These are phyloP conservation scores for Gossypium turneri DNA, from an alignment of 345 rosid species.

Conservation along the genomic window DNA sequence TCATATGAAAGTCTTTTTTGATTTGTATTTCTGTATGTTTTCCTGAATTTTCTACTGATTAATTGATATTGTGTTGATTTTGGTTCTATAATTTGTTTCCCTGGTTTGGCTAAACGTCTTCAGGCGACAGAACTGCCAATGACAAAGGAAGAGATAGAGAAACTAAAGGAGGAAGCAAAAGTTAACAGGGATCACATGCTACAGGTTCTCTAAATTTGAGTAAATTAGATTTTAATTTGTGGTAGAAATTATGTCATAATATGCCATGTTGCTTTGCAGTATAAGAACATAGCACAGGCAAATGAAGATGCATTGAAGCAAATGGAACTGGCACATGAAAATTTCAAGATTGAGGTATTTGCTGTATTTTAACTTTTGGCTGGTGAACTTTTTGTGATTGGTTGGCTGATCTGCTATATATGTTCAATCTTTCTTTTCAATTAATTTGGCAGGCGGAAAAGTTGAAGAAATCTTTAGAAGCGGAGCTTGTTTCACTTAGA, in stretches of 20 bases:
- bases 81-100: background rate
- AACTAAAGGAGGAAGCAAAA: slow-evolving; percentile 69
- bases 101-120: slow-evolving; percentile 23
- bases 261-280: slow-evolving; percentile 46
- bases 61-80: background rate
- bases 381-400: background rate
- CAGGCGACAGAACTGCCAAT: slow-evolving; percentile 49
- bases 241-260: slow-evolving; percentile 12
- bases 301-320: slow-evolving; percentile 89
- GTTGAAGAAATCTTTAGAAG: slow-evolving; percentile 63
- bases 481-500: slow-evolving; percentile 61
- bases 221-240: background rate
- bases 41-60: background rate
- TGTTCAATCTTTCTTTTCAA: background rate
- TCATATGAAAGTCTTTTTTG: background rate
- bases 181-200: slow-evolving; percentile 88
- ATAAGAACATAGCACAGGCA: slow-evolving; percentile 88
- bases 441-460: slow-evolving; percentile 55
- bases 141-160: slow-evolving; percentile 65
- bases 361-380: slow-evolving; percentile 3
- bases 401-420: background rate
- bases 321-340: slow-evolving; percentile 86
- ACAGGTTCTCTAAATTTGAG: slow-evolving; percentile 49
- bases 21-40: background rate
- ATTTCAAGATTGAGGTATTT: slow-evolving; percentile 69